Conservation (phyloP, 192 early-diverging fungal genomes). For the Spinellus fusiger region DNA sequence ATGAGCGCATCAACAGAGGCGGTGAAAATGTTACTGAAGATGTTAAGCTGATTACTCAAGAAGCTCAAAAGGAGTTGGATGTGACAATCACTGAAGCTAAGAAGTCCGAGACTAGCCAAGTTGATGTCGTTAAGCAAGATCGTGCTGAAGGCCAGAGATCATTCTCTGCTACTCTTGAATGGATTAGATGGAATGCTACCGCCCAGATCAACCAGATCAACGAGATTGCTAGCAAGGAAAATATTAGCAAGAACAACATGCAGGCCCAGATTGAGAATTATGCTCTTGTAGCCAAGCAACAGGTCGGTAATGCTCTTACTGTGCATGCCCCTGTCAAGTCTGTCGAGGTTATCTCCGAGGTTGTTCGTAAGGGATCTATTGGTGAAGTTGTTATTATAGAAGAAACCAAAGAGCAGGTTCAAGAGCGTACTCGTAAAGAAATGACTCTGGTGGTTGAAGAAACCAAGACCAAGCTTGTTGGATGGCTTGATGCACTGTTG, state of each 20-base stretch:
- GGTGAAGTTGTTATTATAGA: not conserved
- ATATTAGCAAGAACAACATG: conserved; percentile 4
- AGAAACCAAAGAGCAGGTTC: not conserved
- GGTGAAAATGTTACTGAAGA: conserved; percentile 10
- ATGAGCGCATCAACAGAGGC: not conserved
- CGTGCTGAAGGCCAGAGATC: not conserved
- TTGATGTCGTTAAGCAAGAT: not conserved
- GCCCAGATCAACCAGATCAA: conserved; percentile 5
- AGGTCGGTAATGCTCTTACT: not conserved
- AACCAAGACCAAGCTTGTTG: not conserved
- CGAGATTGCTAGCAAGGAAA: not conserved
- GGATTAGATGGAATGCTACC: conserved; percentile 6
- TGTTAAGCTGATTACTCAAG: not conserved
- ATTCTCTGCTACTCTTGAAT: conserved; percentile 7
- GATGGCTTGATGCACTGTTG: conserved; percentile 8
- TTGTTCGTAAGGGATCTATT: not conserved
- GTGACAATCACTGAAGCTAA: conserved; percentile 6
- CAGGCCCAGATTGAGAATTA: conserved; percentile 7
- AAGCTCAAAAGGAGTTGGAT: conserved; percentile 5
- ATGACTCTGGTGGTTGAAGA: not conserved
- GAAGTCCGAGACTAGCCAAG: not conserved
- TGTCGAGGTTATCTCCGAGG: conserved; percentile 1
- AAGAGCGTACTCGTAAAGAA: not conserved
- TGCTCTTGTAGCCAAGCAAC: not conserved
- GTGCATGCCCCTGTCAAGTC: not conserved